Conservation (phyloP, 805 yeast genomes). For the Metschnikowia matae region DNA sequence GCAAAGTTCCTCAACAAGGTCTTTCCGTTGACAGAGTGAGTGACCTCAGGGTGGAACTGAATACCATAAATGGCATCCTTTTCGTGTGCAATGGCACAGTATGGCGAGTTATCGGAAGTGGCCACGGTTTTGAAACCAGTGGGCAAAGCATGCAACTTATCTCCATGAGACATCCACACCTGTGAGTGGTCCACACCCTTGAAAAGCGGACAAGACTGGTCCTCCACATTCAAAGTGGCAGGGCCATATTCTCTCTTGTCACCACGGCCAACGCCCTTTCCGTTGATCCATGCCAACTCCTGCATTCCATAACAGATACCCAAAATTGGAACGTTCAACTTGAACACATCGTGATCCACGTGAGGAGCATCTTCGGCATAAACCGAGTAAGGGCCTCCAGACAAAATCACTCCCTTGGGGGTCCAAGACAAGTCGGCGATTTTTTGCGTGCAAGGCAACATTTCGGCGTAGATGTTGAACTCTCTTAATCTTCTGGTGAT, state of each 20-base stretch:
- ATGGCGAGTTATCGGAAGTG: slow-evolving; percentile 91
- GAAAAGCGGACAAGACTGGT: slow-evolving; percentile 65
- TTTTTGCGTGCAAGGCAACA: slow-evolving; percentile 99
- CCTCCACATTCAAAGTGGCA: slow-evolving; percentile 78
- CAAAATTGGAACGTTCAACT: slow-evolving; percentile 86
- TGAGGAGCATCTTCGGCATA: slow-evolving; percentile 95
- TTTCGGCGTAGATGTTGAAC: slow-evolving; percentile 96
- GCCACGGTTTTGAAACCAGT: slow-evolving; percentile 86
- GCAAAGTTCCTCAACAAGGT: slow-evolving; percentile 87
- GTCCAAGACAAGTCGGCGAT: slow-evolving; percentile 87
- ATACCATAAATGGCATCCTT: slow-evolving; percentile 80
- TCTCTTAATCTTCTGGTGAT: slow-evolving; percentile 97
- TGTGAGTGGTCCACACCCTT: slow-evolving; percentile 88
- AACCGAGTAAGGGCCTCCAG: slow-evolving; percentile 98
- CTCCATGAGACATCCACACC: slow-evolving; percentile 99
- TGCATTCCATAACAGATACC: slow-evolving; percentile 99
- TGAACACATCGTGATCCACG: slow-evolving; percentile 90
- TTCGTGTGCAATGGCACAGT: slow-evolving; percentile 83
- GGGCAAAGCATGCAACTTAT: slow-evolving; percentile 88
- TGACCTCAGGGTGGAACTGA: slow-evolving; percentile 99
- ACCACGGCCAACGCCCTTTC: slow-evolving; percentile 90
- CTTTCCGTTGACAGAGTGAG: slow-evolving; percentile 92
- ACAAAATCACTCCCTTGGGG: slow-evolving; percentile 92
- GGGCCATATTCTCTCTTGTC: slow-evolving; percentile 98
- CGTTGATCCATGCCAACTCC: slow-evolving; percentile 97